These are phyloP conservation scores for Gryganskiella cystojenkinii DNA, from an alignment of 192 early-diverging fungal species.

Conservation along the genomic window DNA sequence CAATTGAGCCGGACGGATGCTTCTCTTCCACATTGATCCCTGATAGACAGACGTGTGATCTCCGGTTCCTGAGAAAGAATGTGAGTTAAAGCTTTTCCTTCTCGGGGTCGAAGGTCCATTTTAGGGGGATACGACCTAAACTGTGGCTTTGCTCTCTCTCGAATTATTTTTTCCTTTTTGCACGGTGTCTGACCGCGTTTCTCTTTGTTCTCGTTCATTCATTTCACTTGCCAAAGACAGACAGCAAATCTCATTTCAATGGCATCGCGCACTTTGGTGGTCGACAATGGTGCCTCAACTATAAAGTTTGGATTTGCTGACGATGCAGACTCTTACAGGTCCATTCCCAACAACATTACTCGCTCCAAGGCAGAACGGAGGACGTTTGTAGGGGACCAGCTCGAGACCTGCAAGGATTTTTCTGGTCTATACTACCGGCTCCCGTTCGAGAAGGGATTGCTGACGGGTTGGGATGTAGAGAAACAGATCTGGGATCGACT, in stretches of 20 bases:
- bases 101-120: too few relatives aligned
- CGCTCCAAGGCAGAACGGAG: slow-evolving; percentile 65
- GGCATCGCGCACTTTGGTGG: slow-evolving; percentile 38
- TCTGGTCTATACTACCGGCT: slow-evolving; percentile 78
- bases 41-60: not conserved
- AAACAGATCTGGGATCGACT: slow-evolving; percentile 83
- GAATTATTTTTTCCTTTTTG: not conserved
- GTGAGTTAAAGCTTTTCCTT: not conserved
- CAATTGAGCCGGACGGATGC: slow-evolving; percentile 23
- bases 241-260: too few relatives aligned
- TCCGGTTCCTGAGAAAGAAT: not conserved
- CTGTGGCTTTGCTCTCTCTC: too few relatives aligned
- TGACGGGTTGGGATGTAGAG: slow-evolving; percentile 84
- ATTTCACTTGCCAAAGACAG: too few relatives aligned
- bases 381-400: slow-evolving; percentile 76
- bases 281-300: slow-evolving; percentile 52
- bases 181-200: too few relatives aligned
- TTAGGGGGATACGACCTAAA: too few relatives aligned
- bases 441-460: slow-evolving; percentile 85
- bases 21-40: slow-evolving; percentile 42
- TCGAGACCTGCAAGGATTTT: slow-evolving; percentile 70
- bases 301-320: slow-evolving; percentile 48
- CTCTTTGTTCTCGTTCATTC: not conserved
- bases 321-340: slow-evolving; percentile 26
- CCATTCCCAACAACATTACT: slow-evolving; percentile 70